Conservation (phyloP, 176 grass and related monocot genomes). For the Lolium multiflorum region DNA sequence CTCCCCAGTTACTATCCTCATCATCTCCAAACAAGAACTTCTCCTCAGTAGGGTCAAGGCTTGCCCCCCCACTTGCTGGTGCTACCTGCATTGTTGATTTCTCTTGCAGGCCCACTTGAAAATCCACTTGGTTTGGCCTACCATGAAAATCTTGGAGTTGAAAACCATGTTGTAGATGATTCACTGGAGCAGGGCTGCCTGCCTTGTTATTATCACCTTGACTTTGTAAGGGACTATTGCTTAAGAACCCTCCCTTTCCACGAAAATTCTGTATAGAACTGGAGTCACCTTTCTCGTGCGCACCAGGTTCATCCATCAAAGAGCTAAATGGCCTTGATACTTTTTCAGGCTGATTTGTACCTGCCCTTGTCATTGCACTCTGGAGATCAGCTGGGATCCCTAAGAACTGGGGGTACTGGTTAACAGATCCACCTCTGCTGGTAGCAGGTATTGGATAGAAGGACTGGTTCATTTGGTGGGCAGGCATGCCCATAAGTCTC, state of each 20-base stretch:
- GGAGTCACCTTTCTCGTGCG: slow-evolving; percentile 49
- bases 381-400: slow-evolving; percentile 69
- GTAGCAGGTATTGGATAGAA: slow-evolving; percentile 69
- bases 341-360: slow-evolving; percentile 65
- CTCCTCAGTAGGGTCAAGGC: slow-evolving; percentile 89
- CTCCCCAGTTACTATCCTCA: slow-evolving; percentile 75
- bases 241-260: slow-evolving; percentile 71
- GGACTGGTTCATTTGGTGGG: slow-evolving; percentile 73
- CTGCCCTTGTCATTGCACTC: slow-evolving; percentile 57
- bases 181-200: slow-evolving; percentile 58
- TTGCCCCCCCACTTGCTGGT: slow-evolving; percentile 63
- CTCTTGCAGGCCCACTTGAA: slow-evolving; percentile 56
- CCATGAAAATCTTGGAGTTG: slow-evolving; percentile 61
- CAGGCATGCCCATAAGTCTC: slow-evolving; percentile 64
- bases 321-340: slow-evolving; percentile 57
- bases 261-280: slow-evolving; percentile 73
- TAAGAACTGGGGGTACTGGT: slow-evolving; percentile 80
- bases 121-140: slow-evolving; percentile 55
- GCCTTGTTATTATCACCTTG: slow-evolving; percentile 58
- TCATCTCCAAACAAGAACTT: slow-evolving; percentile 87
- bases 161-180: slow-evolving; percentile 63
- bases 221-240: slow-evolving; percentile 43
- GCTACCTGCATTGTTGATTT: slow-evolving; percentile 58
- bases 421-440: slow-evolving; percentile 56
- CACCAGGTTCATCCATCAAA: slow-evolving; percentile 56